phyloP scores from a whole-genome alignment of 2,329 filamentous ascomycete genomes.

The Sporothrix schenckii region DNA sequence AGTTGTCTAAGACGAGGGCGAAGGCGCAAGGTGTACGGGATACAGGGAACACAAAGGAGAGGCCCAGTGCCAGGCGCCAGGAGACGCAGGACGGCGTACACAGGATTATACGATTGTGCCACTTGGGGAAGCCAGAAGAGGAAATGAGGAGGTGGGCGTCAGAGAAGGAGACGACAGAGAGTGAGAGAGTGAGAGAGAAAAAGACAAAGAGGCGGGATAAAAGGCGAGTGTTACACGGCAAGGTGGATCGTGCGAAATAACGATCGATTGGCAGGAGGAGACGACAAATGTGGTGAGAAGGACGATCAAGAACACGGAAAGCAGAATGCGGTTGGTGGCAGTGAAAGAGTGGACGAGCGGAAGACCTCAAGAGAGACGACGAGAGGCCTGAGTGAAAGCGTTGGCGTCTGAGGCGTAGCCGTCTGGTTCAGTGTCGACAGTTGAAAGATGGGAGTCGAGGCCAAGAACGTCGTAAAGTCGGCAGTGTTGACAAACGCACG shows the following conservation, averaged over 20 bases:
- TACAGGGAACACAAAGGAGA: slow-evolving; percentile 8
- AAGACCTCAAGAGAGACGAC: no score
- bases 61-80: slow-evolving; percentile 19
- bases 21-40: background rate
- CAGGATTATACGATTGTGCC: slow-evolving; percentile 10
- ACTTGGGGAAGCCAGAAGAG: slow-evolving; percentile 11
- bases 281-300: slow-evolving; percentile 2
- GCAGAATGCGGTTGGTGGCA: background rate
- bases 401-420: background rate
- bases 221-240: slow-evolving; percentile 17
- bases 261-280: slow-evolving; percentile 18
- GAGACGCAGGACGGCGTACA: slow-evolving; percentile 19
- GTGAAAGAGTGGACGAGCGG: background rate
- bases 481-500: slow-evolving; percentile 10
- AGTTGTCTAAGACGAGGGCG: background rate
- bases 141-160: background rate
- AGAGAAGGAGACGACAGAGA: background rate
- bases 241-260: slow-evolving; percentile 15
- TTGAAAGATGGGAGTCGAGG: background rate
- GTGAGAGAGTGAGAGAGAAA: background rate
- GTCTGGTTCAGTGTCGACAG: background rate
- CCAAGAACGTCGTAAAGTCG: background rate
- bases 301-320: background rate
- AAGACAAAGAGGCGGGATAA: background rate
- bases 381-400: slow-evolving; percentile 3